Conservation (phyloP, 2,329 filamentous ascomycete species). For the Thermochaetoides dissita region DNA sequence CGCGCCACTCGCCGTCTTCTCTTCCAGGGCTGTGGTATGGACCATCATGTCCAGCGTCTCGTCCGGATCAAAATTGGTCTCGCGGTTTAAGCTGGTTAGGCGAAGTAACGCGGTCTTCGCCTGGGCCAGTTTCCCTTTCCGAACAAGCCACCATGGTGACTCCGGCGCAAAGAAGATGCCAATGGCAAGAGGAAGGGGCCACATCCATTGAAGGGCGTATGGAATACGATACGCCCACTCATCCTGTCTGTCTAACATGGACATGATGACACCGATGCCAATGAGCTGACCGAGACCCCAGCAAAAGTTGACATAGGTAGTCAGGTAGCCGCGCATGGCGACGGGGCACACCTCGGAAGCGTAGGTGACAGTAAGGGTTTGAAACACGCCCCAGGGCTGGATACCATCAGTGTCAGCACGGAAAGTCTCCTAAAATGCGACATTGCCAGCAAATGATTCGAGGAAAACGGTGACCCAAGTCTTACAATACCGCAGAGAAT, state of each 20-base stretch:
- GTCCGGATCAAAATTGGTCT: conserved; percentile 64
- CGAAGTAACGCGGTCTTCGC: conserved; percentile 53
- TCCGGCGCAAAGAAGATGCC: conserved; percentile 57
- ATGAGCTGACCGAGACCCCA: conserved; percentile 66
- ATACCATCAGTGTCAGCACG: background rate
- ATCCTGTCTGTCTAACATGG: conserved; percentile 50
- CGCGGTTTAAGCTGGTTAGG: conserved; percentile 46
- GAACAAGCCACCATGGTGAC: conserved; percentile 64
- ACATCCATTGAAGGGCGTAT: conserved; percentile 66
- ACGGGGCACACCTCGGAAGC: conserved; percentile 62
- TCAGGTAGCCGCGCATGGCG: conserved; percentile 55
- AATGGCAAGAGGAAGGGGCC: conserved; percentile 53
- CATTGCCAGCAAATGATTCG: no score
- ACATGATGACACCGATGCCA: conserved; percentile 58
- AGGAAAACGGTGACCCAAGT: no score
- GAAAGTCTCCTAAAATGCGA: no score
- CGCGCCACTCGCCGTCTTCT: conserved; percentile 58
- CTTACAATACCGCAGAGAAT: conserved; percentile 42
- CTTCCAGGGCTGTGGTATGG: conserved; percentile 70
- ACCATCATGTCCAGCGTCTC: conserved; percentile 88
- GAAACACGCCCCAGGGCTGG: conserved; percentile 29
- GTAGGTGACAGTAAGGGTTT: conserved; percentile 46
- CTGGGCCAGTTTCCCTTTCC: conserved; percentile 47
- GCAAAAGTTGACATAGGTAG: conserved; percentile 65
- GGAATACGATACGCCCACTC: conserved; percentile 54